Evolutionary conservation across 305 asterid species (phyloP), one percentile per base, ranked within the genome.

Genomic region (Plantago lanceolata): DNA sequence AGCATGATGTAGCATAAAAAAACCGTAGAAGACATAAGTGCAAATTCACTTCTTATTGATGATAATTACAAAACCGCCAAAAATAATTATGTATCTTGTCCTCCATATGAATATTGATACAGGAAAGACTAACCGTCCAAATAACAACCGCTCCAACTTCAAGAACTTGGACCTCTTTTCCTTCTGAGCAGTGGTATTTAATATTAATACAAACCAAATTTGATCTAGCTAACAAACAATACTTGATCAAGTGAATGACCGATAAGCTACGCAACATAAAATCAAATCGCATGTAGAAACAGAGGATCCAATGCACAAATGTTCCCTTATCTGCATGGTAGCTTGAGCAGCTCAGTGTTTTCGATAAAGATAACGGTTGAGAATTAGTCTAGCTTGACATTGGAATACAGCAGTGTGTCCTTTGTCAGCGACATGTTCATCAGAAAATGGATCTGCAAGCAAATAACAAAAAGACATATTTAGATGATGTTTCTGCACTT

Each of bases 351-450:
- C 71, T 52, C 24, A 19, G 67, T 40, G 57, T 44, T 40, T 70
- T 47, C 71, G 26, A 52, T 14, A 47, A 64, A 44, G 43, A 55
- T 61, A 44, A 73, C 19, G 53, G 49, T 43, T 35, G 76, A 75
- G 48, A 28, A 71, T 79, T 69, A 92, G 78, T 92, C 98, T 43
- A 92, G 94, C 85, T 87, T 92, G 70, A 89, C 96, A 58, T 85
- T 89, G 17, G 94, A 89, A 78, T 92, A 92, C 37, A 92, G 76
- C 76, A 92, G 96, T 59, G 98, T 92, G 80, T 92, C 98, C 82
- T 82, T 85, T 73, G 98, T 89, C 68, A 89, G 64, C 57, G 97
- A 86, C 98, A 92, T 87, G 81, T 79, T 68, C 66, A 89, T 8
- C 50, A 92, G 95, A 64, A 73, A 85, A 76, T 69, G 62, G 60